A percentile compares a stretch with the other conserved stretches of the same genome.
These are phyloP conservation scores for Rhamnella rubrinervis DNA, from an alignment of 331 rosid genomes.

Conservation along the genomic window DNA sequence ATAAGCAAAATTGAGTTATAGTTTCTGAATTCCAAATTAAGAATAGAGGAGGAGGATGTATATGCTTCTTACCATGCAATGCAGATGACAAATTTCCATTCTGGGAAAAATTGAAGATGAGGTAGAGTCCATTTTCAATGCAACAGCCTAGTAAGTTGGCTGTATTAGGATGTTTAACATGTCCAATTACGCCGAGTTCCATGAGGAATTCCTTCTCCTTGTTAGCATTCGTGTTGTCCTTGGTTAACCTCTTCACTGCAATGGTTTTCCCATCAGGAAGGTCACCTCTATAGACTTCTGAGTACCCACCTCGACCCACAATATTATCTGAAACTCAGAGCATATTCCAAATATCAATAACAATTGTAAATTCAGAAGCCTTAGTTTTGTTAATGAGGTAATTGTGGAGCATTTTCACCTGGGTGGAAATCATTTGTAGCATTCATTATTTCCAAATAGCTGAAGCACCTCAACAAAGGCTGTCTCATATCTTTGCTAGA, in stretches of 20 bases:
- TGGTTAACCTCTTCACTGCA: slow-evolving; percentile 87
- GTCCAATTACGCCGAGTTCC: slow-evolving; percentile 89
- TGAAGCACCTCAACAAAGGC: slow-evolving; percentile 77
- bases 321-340: slow-evolving; percentile 49
- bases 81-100: slow-evolving; percentile 91
- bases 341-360: neutral
- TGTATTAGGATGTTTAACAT: slow-evolving; percentile 82
- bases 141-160: slow-evolving; percentile 77
- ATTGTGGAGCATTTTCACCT: slow-evolving; percentile 36
- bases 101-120: slow-evolving; percentile 67
- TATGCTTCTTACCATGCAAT: slow-evolving; percentile 57
- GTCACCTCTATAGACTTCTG: slow-evolving; percentile 82
- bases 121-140: slow-evolving; percentile 82
- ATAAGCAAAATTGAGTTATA: neutral
- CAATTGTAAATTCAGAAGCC: slow-evolving; percentile 1
- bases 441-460: slow-evolving; percentile 55
- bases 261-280: slow-evolving; percentile 56
- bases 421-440: slow-evolving; percentile 73
- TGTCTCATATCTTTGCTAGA: slow-evolving; percentile 38
- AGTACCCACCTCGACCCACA: slow-evolving; percentile 88
- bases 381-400: neutral
- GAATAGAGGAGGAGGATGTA: neutral
- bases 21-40: neutral
- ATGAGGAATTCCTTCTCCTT: slow-evolving; percentile 88
- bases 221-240: slow-evolving; percentile 69